phyloP scores from a whole-genome alignment of 148 eudicot genomes.

The Rhododendron simsii region DNA sequence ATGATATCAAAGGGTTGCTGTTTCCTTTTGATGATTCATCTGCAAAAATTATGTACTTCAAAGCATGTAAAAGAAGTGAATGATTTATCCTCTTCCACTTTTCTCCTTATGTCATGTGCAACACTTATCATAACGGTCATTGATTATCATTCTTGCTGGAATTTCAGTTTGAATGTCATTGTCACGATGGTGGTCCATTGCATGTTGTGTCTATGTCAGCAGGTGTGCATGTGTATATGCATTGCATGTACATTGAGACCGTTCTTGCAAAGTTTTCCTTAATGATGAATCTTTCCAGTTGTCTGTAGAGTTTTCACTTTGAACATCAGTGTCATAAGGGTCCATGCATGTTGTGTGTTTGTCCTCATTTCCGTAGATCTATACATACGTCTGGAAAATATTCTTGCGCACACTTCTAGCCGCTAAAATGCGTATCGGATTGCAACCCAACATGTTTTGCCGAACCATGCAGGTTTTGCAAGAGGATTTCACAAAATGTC shows the following conservation, averaged over 20 bases:
- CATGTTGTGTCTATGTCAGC: not conserved
- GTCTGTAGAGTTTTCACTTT: not conserved
- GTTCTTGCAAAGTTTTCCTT: not conserved
- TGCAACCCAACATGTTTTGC: not conserved
- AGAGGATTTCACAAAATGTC: conserved; percentile 87
- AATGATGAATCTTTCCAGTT: not conserved
- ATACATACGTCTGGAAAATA: not conserved
- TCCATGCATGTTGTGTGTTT: not conserved
- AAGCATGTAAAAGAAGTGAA: not conserved
- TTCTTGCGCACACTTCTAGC: not conserved
- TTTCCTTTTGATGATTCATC: not conserved
- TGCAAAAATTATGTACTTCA: not conserved
- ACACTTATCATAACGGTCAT: not conserved
- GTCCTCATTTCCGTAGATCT: not conserved
- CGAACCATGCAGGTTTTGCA: conserved; percentile 54
- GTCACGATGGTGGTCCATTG: not conserved
- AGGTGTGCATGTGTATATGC: not conserved
- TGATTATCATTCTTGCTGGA: conserved; percentile 1
- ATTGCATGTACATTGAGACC: not conserved
- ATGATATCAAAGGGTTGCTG: not conserved
- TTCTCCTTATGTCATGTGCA: not conserved
- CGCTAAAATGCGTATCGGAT: not conserved
- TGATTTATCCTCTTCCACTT: not conserved
- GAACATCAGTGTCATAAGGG: not conserved
- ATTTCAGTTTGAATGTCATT: not conserved